phyloP scores from a whole-genome alignment of 1,284 basidiomycete species.

The Tilletia indica region DNA sequence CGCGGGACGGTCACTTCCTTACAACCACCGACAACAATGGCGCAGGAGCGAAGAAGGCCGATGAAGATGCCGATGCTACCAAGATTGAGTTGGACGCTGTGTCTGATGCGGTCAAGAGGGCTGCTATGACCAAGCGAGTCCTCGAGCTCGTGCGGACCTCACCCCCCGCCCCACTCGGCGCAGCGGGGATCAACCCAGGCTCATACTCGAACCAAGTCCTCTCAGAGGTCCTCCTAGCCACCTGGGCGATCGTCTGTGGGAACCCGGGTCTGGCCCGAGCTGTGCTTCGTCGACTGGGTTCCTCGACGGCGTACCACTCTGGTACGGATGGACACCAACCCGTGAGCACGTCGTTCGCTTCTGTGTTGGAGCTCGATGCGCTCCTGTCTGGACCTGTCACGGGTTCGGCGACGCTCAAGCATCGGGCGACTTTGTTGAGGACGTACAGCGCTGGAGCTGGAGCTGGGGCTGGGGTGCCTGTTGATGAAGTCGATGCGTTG shows the following conservation, averaged over 20 bases:
- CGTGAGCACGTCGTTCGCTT: background rate
- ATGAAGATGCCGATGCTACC: slow-evolving; percentile 3
- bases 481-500: slow-evolving; percentile 33
- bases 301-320: slow-evolving; percentile 18
- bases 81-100: slow-evolving; percentile 34
- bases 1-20: background rate
- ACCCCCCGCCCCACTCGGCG: slow-evolving; percentile 24
- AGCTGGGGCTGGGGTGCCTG: slow-evolving; percentile 3
- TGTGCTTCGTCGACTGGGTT: slow-evolving; percentile 26
- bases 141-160: slow-evolving; percentile 32
- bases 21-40: slow-evolving; percentile 15
- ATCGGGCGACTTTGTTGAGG: background rate
- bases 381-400: background rate
- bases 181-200: background rate
- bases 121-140: slow-evolving; percentile 32
- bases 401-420: slow-evolving; percentile 1
- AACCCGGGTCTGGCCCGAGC: slow-evolving; percentile 31
- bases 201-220: slow-evolving; percentile 29
- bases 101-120: slow-evolving; percentile 26
- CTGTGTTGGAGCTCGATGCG: slow-evolving; percentile 12
- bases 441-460: no score
- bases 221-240: slow-evolving; percentile 38
- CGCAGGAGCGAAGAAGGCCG: background rate
- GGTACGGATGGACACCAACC: slow-evolving; percentile 16
- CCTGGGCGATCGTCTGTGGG: slow-evolving; percentile 40